A percentile compares a stretch with the other conserved stretches of the same genome.
These are phyloP conservation scores for Pseudozyma tsukubaensis DNA, from an alignment of 1,284 basidiomycete species.

Conservation along the genomic window DNA sequence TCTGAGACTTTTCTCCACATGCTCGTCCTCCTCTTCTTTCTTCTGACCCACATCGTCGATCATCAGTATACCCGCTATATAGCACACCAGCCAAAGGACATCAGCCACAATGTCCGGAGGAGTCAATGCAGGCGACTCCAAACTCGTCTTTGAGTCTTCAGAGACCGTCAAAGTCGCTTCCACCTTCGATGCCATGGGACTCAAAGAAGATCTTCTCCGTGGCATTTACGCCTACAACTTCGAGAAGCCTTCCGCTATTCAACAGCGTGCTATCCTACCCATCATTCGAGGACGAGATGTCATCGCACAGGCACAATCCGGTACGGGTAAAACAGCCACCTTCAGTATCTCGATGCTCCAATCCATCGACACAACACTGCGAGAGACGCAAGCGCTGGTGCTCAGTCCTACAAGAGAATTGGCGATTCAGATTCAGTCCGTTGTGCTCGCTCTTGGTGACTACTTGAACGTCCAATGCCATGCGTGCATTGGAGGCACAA, in stretches of 20 bases:
- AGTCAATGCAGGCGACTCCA: constrained; percentile 59
- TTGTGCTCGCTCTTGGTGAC: constrained; percentile 94
- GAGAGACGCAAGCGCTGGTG: constrained; percentile 96
- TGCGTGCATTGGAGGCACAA: constrained; percentile 97
- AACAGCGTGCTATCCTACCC: constrained; percentile 62
- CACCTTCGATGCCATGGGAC: constrained; percentile 81
- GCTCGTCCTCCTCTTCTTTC: constrained; percentile 1
- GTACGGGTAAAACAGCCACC: constrained; percentile 99
- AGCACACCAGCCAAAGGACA: neutral
- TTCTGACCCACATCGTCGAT: constrained; percentile 7
- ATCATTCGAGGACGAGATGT: constrained; percentile 81
- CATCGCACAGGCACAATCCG: constrained; percentile 98
- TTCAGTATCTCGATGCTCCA: constrained; percentile 74
- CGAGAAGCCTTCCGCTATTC: constrained; percentile 63
- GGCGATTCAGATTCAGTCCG: constrained; percentile 94
- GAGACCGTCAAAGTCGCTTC: constrained; percentile 82
- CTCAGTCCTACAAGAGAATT: constrained; percentile 77
- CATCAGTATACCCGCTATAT: neutral
- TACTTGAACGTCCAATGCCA: constrained; percentile 99
- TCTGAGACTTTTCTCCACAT: constrained; percentile 2
- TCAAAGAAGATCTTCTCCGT: constrained; percentile 94
- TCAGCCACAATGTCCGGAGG: constrained; percentile 42
- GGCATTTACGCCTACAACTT: constrained; percentile 95
- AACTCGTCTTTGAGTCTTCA: constrained; percentile 97
- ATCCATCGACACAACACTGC: constrained; percentile 92